A percentile compares a stretch with the other conserved stretches of the same genome.
Conservation (phyloP, 257 asterid species). For the Petunia secreta region DNA sequence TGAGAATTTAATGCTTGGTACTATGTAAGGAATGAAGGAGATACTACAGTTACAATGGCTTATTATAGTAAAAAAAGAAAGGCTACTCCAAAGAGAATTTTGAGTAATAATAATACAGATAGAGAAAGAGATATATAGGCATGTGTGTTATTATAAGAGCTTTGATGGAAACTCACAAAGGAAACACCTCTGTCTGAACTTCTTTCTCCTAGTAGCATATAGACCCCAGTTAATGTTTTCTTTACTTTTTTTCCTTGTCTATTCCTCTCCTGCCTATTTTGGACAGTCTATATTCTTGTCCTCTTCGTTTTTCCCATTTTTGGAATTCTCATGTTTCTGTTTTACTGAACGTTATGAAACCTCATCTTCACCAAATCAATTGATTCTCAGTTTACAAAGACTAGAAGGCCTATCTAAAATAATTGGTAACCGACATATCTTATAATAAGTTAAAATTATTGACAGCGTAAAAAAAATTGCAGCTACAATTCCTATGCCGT, state of each 20-base stretch:
- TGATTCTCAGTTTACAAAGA: neutral
- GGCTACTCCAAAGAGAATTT: neutral
- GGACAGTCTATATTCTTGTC: conserved; percentile 25
- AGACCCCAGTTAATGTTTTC: conserved; percentile 36
- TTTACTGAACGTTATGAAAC: no score
- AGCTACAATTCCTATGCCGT: no score
- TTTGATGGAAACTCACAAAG: conserved; percentile 40
- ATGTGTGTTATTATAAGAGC: conserved; percentile 28
- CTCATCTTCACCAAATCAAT: neutral
- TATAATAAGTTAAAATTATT: no score
- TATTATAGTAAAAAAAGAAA: conserved; percentile 40
- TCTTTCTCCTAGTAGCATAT: conserved; percentile 35
- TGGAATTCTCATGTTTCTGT: conserved; percentile 17
- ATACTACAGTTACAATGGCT: conserved; percentile 52
- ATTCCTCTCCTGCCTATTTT: conserved; percentile 33
- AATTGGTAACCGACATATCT: no score
- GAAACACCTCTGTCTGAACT: neutral
- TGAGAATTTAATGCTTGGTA: conserved; percentile 50
- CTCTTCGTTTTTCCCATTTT: conserved; percentile 32
- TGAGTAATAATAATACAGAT: conserved; percentile 22
- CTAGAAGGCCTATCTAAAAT: no score
- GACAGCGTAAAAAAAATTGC: no score
- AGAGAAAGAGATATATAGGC: conserved; percentile 14
- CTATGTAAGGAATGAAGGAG: conserved; percentile 56
- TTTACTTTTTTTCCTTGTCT: conserved; percentile 31